Base-by-base conservation (phyloP, 108 stramenopile species). In the Chaetoceros tenuissimus region DNA sequence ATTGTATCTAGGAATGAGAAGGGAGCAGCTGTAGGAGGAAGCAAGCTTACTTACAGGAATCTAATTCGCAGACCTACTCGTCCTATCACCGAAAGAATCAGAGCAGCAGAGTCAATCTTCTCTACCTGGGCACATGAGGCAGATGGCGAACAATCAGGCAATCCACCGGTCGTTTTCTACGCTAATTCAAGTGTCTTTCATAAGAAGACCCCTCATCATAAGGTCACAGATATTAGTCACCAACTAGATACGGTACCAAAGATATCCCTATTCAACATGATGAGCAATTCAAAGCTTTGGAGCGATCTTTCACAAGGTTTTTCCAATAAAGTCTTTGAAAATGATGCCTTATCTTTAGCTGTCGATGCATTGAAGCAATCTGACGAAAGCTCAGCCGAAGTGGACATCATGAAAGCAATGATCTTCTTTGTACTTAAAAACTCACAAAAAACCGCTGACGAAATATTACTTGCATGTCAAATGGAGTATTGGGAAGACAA, bases 41-140 rank as follows among this genome's bases (percentile, higher is more conserved):
- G 69, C 54, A 92, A 92, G 66, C 72, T 86, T 0, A 80, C 83
- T 2, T 92, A 88, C 50, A 78, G 87, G 2, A 84, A 73, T 44
- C 73, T 92, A 24, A 88, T 92, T 43, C 66, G 69, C 19, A 81
- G 78, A 22, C 69, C 70, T 27, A 84, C 78, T 57, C 73, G 83
- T 5, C 83, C 82, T 16, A 72, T 85, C 40, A 81, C 87, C 0
- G 91, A 92, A 58, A 59, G 82, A 20, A 73, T 79, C 46, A 69
- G 90, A 28, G 90, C 90, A 3, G 82, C 85, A 46, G 89, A 91
- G 56, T 87, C 85, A 0, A 46, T 91, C 19, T 91, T 87, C 57
- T 64, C 65, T 3, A 43, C 67, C 26, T 75, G 69, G 10, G 48
- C 51, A 51, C 67, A 73, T 16, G 74, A 74, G 24, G 64, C 44